Evolutionary conservation across 2,329 filamentous ascomycete genomes (phyloP), one percentile per base, ranked within the genome.

Genomic region (Macrophomina tecta): DNA sequence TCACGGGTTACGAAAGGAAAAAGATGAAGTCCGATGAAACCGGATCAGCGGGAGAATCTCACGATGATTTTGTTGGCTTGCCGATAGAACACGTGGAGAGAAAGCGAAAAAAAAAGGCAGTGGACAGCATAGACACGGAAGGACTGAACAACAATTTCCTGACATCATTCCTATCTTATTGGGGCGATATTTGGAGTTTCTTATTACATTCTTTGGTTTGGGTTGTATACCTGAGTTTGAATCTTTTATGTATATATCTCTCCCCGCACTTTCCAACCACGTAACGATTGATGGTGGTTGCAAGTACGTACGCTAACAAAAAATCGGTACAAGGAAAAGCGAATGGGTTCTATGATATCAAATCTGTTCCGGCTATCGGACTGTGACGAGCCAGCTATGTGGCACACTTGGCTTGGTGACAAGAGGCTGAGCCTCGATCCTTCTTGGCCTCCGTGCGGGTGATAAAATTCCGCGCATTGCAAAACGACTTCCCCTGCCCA

Each of bases 171-270:
- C 34, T 62, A 6, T 62, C 49, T 62, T 36, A n/a, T 36, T 34
- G 58, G 58, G 58, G 58, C 58, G 58, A 62, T 42, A 14, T 23
- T 23, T 23, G 58, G 58, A 62, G 58, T 62, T 62, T 18, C 23
- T 55, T 55, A 8, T 52, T 36, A 32, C 34, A 23, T 46, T 48
- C 23, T 23, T 23, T 23, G 23, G 23, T 23, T 42, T 60, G 45
- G 58, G 58, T 62, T 49, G 58, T 38, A 62, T 62, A 62, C 58
- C 58, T 61, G 38, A 55, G 52, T 18, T 55, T 55, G 40, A 60
- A 38, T 34, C 42, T 36, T 60, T 58, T 49, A 42, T 62, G 58
- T 62, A 62, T 9, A 60, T 60, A 49, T 49, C 45, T 49, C 46
- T 30, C 23, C 45, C 16, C 30, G 58, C 58, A 48, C 40, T 7